Conservation (phyloP, 106 monocot genomes). For the Posidonia australis region DNA sequence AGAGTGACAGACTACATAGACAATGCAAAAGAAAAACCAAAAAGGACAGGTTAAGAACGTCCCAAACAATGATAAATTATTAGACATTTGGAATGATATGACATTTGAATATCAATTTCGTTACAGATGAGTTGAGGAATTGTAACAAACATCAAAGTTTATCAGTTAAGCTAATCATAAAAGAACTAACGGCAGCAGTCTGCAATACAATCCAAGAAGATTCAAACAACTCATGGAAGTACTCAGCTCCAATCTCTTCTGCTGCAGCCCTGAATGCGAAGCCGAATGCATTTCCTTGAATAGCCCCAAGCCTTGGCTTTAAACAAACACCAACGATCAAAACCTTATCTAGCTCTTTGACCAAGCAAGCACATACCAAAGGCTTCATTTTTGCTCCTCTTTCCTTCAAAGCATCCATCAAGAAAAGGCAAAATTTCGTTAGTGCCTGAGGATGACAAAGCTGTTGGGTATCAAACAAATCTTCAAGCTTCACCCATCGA, state of each 20-base stretch:
- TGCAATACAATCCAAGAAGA: constrained; percentile 89
- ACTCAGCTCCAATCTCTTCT: constrained; percentile 70
- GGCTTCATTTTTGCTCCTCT: constrained; percentile 95
- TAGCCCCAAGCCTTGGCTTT: constrained; percentile 77
- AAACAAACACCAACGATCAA: constrained; percentile 76
- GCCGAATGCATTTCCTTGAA: constrained; percentile 85
- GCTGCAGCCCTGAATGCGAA: constrained; percentile 70
- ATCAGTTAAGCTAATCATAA: constrained; percentile 84
- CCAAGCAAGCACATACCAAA: constrained; percentile 69
- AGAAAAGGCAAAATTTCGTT: constrained; percentile 82
- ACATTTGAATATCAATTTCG: constrained; percentile 2
- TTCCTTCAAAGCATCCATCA: constrained; percentile 94
- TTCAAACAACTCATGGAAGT: constrained; percentile 80
- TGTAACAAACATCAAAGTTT: constrained; percentile 40
- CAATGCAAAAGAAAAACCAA: no score
- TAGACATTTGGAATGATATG: not conserved
- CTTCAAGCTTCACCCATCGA: constrained; percentile 89
- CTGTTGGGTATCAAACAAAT: constrained; percentile 56
- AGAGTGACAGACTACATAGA: no score
- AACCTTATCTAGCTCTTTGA: constrained; percentile 64
- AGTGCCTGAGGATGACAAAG: constrained; percentile 75
- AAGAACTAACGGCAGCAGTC: constrained; percentile 49
- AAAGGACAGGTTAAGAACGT: not conserved
- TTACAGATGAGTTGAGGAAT: not conserved
- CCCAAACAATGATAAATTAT: not conserved